A percentile compares a stretch with the other conserved stretches of the same genome.
phyloP scores from a whole-genome alignment of 208 protist genomes.

The Acanthamoeba castellanii region DNA sequence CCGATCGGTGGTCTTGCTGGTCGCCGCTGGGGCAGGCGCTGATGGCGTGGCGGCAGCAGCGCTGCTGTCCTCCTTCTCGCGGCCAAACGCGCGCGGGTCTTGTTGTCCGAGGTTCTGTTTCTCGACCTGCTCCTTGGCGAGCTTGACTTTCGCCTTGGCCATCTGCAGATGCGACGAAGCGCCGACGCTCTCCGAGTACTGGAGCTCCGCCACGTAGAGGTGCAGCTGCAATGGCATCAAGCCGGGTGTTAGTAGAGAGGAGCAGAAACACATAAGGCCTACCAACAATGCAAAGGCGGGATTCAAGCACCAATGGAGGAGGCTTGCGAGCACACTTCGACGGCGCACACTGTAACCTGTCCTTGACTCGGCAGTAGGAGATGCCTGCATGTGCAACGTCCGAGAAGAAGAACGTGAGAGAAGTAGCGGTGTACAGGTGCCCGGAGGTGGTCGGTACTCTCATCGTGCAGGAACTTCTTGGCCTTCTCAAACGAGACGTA shows the following conservation, averaged over 20 bases:
- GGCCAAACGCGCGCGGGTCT: background rate
- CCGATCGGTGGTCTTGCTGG: background rate
- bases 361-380: conserved; percentile 15
- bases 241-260: background rate
- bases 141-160: conserved; percentile 8
- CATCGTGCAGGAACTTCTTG: background rate
- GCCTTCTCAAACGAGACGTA: conserved; percentile 17
- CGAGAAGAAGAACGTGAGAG: too few species aligned
- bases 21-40: too few species aligned
- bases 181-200: conserved; percentile 34
- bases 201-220: conserved; percentile 23
- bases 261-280: background rate
- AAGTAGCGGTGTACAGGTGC: too few species aligned
- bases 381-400: background rate
- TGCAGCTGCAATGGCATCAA: background rate
- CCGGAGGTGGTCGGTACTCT: background rate
- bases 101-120: background rate
- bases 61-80: background rate
- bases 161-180: background rate
- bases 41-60: too few species aligned
- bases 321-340: background rate
- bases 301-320: background rate
- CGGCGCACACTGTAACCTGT: background rate
- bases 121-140: background rate
- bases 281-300: background rate